Evolutionary conservation across 1,139 yeast species (phyloP).

Genomic region (Yamadazyma membranifaciens): DNA sequence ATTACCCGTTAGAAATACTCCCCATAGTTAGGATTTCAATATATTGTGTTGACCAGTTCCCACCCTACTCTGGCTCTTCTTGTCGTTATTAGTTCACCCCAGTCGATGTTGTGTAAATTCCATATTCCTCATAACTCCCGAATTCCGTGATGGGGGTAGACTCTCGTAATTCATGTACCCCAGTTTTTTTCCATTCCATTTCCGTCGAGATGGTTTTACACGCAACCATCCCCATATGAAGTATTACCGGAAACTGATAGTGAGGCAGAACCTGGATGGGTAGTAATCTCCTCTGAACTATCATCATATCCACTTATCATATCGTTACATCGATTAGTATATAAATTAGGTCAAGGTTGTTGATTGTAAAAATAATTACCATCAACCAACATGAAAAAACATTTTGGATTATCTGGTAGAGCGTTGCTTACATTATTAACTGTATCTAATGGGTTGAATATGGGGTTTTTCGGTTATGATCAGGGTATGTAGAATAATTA

Average conservation of each 20-base stretch:
- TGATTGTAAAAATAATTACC: not conserved
- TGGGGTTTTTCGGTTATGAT: constrained; percentile 59
- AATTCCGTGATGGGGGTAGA: too few relatives aligned
- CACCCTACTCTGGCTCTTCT: too few relatives aligned
- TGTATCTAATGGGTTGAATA: constrained; percentile 14
- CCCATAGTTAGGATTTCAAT: too few relatives aligned
- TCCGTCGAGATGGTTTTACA: too few relatives aligned
- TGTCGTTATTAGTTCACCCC: too few relatives aligned
- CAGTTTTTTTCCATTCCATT: not conserved
- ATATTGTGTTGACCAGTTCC: too few relatives aligned
- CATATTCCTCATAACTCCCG: too few relatives aligned
- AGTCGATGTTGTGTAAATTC: too few relatives aligned
- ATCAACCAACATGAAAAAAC: constrained; percentile 9
- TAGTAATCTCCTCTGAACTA: too few relatives aligned
- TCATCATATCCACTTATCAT: too few relatives aligned
- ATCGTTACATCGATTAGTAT: not conserved
- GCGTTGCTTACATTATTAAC: constrained; percentile 12
- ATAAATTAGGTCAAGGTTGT: not conserved
- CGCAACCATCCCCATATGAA: not conserved
- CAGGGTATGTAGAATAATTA: constrained; percentile 35
- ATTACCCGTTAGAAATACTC: too few relatives aligned
- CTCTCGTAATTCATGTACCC: not conserved
- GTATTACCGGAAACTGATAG: not conserved
- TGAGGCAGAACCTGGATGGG: too few relatives aligned
- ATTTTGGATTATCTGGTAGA: constrained; percentile 15